Base-by-base conservation (phyloP, 768 basidiomycete species). In the Lepiota subincarnata region DNA sequence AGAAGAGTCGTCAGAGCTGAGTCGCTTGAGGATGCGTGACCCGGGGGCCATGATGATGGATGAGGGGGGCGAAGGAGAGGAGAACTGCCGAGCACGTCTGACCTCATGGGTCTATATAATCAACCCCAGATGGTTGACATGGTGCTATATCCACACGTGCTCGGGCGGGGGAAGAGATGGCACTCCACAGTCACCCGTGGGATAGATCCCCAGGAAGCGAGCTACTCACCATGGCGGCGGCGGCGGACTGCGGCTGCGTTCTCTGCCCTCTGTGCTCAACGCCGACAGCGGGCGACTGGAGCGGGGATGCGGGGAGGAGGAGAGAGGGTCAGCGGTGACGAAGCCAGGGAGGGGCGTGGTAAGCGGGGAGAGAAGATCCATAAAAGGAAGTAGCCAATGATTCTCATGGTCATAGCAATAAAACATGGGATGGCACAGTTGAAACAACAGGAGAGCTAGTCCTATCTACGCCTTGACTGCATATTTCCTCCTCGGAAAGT, bases 401-500 rank as follows among this genome's bases (percentile, higher is more conserved):
- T 24, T 24, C 42, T 43, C 42, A 43, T 14, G 18, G 42, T 42
- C 41, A 7, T 13, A 28, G 26, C 26, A 28, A 28, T 31, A 31
- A 31, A 8, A 31, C 31, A 31, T 31, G 31, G 3, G 8, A 55
- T 55, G 45, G 50, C 54, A 60, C 57, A 53, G 24, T 55, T 59
- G 55, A 61, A 50, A 58, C 57, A 60, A 48, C 55, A 55, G 57
- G 61, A 57, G 62, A 65, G 49, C 50, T 55, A 53, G 55, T 41
- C 38, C 55, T 51, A 55, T 37, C 52, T 53, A 87, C 78, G 92
- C 93, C 83, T 91, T 95, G 71, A 98, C 87, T 59, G 95, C 94
- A 74, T 87, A 99, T 77, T 94, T 96, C 71, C 95, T 82, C 68
- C 77, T 68, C 35, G 94, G 92, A 81, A 97, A 97, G 80, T 97